These are phyloP conservation scores for Dictyostelium brefeldianum DNA, from an alignment of 78 protist species.

Conservation along the genomic window DNA sequence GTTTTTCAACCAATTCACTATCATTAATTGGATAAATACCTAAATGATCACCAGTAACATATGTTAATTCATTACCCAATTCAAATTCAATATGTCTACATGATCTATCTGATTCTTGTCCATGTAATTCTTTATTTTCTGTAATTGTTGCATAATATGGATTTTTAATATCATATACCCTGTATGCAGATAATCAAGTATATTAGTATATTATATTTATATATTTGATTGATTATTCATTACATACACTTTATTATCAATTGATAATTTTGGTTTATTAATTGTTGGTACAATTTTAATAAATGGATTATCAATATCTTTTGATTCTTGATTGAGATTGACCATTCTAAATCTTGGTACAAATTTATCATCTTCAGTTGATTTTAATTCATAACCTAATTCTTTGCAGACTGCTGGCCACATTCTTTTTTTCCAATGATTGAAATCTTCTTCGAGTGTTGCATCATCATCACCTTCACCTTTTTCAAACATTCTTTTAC, in stretches of 20 bases:
- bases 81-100: constrained; percentile 78
- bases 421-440: constrained; percentile 87
- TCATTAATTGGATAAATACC: constrained; percentile 89
- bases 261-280: constrained; percentile 48
- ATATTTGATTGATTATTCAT: background rate
- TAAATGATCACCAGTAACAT: constrained; percentile 91
- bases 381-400: constrained; percentile 48
- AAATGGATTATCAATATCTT: constrained; percentile 30
- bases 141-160: constrained; percentile 80
- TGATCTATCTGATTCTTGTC: constrained; percentile 70
- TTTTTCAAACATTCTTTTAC: constrained; percentile 59
- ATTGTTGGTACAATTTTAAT: constrained; percentile 24
- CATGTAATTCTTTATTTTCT: constrained; percentile 85
- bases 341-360: constrained; percentile 73
- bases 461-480: constrained; percentile 97
- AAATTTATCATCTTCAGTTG: constrained; percentile 55
- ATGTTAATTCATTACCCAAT: constrained; percentile 42
- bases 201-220: background rate
- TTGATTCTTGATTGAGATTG: constrained; percentile 6
- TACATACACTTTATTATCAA: constrained; percentile 37
- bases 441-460: constrained; percentile 92
- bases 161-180: constrained; percentile 85
- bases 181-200: too few relatives aligned
- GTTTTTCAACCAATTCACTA: constrained; percentile 59
- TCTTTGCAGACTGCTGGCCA: constrained; percentile 78